These are phyloP conservation scores for Mycena sp. DNA, from an alignment of 1,284 basidiomycete genomes.

Conservation along the genomic window DNA sequence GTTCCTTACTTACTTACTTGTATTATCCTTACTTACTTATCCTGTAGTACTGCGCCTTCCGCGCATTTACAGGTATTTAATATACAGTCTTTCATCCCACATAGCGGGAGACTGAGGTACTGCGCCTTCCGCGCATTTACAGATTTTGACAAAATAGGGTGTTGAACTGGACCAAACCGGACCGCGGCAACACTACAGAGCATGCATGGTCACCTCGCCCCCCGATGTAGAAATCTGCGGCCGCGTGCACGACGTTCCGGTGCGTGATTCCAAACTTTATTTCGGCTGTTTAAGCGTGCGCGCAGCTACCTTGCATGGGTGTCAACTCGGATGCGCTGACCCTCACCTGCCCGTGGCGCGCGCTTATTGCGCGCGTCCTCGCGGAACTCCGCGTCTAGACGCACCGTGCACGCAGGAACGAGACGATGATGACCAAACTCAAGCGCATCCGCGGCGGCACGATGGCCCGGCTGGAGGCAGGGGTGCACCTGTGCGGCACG, in stretches of 20 bases:
- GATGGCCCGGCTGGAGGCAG: not conserved
- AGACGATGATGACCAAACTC: conserved; percentile 7
- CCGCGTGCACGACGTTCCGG: conserved; percentile 21
- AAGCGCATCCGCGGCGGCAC: conserved; percentile 9
- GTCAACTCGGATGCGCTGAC: conserved; percentile 22
- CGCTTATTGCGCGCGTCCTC: conserved; percentile 13
- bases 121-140: too few relatives aligned
- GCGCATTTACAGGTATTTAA: too few relatives aligned
- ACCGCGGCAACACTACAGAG: too few relatives aligned
- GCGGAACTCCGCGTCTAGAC: conserved; percentile 20
- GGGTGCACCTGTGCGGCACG: not conserved
- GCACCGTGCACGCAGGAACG: not conserved
- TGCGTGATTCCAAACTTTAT: not conserved
- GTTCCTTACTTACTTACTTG: too few relatives aligned
- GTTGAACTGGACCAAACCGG: too few relatives aligned
- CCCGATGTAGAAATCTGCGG: conserved; percentile 19
- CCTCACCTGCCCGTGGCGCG: conserved; percentile 21
- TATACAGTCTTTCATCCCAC: too few relatives aligned
- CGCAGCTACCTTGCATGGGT: conserved; percentile 16
- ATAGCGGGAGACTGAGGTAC: too few relatives aligned
- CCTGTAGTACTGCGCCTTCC: too few relatives aligned
- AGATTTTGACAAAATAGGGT: too few relatives aligned
- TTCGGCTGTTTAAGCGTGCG: not conserved
- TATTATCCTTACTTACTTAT: too few relatives aligned
- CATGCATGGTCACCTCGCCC: conserved; percentile 3